Conservation (phyloP, 176 grass and related monocot genomes). For the Carex myosuroides region DNA sequence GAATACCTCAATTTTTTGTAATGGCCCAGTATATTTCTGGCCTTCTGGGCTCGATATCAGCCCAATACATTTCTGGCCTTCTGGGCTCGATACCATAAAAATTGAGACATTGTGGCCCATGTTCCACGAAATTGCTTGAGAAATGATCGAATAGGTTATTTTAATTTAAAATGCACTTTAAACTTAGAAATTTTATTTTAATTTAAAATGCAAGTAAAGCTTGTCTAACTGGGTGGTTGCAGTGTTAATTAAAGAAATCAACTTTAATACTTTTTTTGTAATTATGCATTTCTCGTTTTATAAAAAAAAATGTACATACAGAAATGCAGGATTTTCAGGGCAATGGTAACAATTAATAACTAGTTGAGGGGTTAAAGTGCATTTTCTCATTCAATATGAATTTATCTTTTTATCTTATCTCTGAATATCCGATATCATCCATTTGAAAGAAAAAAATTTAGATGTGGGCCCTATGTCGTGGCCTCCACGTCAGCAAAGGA, state of each 20-base stretch:
- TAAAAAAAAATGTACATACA: background rate
- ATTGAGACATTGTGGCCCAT: background rate
- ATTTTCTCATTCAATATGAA: background rate
- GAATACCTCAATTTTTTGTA: too few species aligned
- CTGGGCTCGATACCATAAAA: background rate
- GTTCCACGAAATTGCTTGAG: background rate
- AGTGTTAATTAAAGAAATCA: background rate
- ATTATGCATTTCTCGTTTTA: background rate
- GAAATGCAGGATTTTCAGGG: background rate
- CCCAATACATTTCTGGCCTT: background rate
- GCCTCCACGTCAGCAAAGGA: slow-evolving; percentile 13
- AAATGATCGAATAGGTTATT: background rate
- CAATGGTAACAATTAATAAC: background rate
- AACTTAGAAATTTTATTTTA: background rate
- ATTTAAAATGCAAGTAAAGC: background rate
- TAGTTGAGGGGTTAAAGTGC: background rate
- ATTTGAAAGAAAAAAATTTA: background rate
- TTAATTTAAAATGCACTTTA: background rate
- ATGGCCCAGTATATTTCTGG: too few species aligned
- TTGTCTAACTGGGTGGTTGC: background rate
- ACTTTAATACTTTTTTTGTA: background rate
- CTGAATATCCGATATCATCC: slow-evolving; percentile 2
- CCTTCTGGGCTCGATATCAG: too few species aligned
- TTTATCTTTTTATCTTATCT: slow-evolving; percentile 18
- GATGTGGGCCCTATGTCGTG: background rate